Evolutionary conservation across 2,329 filamentous ascomycete genomes (phyloP), one percentile per base, ranked within the genome.

Genomic region (Penicillium sp.): DNA sequence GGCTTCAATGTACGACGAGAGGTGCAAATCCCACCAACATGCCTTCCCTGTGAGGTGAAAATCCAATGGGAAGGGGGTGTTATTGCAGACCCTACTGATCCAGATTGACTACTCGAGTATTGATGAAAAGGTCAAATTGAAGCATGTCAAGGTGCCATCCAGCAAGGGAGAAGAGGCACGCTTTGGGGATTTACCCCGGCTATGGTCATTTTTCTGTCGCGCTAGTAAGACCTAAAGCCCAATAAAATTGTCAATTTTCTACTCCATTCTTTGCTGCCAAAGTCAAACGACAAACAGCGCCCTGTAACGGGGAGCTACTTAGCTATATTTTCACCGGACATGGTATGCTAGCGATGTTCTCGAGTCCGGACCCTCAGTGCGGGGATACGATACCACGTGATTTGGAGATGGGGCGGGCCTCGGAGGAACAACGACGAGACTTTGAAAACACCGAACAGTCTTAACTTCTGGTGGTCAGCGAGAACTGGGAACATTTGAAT

Each of bases 141-240:
- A 52, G 8, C 55, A 64, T 57, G 43, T 59, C 19, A 57, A 61
- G 37, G 48, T 64, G 26, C 45, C 59, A 26, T 56, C 59, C n/a
- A 14, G 22, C 26, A 43, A 64, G 25, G 48, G 52, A 13, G 61
- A 61, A 42, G 22, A 57, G 1, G 28, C 25, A 33, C 19, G 43
- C n/a, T 22, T 59, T 6, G 7, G n/a, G 7, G 57, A 52, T n/a
- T 57, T 43, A 16, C 61, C 55, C 28, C 37, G 4, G 7, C 28
- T 61, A 51, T 61, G 61, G 52, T 55, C 45, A 35, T 55, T 30
- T 45, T 38, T 57, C n/a, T 61, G 38, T 59, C 61, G 59, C 55
- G 59, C 61, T n/a, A 61, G 53, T 59, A n/a, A 49, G 55, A 30
- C 53, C 19, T 42, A 55, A 51, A 7, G 8, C 16, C 19, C n/a